Evolutionary conservation across 2,329 filamentous ascomycete genomes (phyloP).

Genomic region (Colletotrichum caudatum): DNA sequence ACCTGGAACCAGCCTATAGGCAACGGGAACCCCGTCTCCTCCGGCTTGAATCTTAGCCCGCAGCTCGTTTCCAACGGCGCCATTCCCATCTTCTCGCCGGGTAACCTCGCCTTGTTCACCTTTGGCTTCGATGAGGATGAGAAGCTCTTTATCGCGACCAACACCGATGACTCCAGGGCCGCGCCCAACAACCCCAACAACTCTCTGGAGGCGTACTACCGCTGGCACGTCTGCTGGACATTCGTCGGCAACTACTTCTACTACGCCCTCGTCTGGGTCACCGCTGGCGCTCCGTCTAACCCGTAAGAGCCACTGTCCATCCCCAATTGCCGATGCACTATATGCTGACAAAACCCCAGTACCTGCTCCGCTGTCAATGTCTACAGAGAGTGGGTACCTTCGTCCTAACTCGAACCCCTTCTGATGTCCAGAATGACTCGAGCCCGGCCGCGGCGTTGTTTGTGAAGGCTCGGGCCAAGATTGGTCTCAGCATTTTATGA

Average conservation of each 20-base stretch:
- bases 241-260: conserved; percentile 42
- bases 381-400: conserved; percentile 21
- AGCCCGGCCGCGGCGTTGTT: accelerated
- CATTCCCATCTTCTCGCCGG: conserved; percentile 36
- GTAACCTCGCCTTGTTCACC: conserved; percentile 8
- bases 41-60: conserved; percentile 16
- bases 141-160: conserved; percentile 24
- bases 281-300: conserved; percentile 28
- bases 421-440: neutral
- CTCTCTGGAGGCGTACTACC: conserved; percentile 22
- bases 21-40: conserved; percentile 17
- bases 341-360: neutral
- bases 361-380: conserved; percentile 30
- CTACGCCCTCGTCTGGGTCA: conserved; percentile 37
- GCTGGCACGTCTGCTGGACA: conserved; percentile 38
- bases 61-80: conserved; percentile 36
- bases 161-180: conserved; percentile 35
- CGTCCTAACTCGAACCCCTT: neutral
- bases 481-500: neutral
- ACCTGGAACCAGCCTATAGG: conserved; percentile 36
- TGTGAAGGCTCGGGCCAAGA: neutral
- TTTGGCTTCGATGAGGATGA: conserved; percentile 36
- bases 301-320: neutral
- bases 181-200: conserved; percentile 3
- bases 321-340: neutral